Percentiles rank a stretch among this genome's conserved stretches.
Evolutionary conservation across 2,329 filamentous ascomycete genomes (phyloP).

Genomic region (Sclerotinia spermophila): DNA sequence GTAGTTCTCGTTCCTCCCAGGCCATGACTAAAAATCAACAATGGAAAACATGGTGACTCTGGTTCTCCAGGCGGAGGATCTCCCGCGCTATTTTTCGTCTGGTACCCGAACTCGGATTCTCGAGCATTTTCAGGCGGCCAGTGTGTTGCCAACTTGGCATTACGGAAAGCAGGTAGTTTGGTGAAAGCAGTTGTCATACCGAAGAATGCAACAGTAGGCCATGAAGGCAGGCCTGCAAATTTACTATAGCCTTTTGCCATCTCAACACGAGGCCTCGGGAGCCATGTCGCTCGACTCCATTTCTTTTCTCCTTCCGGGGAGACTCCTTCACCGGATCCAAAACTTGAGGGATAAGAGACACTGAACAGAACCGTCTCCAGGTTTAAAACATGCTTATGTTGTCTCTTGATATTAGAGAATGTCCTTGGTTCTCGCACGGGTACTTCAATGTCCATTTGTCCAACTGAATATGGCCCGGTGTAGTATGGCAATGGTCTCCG

Average conservation of each 20-base stretch:
- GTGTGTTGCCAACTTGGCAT: conserved; percentile 53
- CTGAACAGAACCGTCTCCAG: conserved; percentile 60
- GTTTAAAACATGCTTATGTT: conserved; percentile 46
- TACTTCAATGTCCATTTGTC: conserved; percentile 53
- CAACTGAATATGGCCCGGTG: conserved; percentile 50
- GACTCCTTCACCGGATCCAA: conserved; percentile 40
- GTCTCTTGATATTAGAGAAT: conserved; percentile 49
- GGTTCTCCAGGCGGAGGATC: conserved; percentile 39
- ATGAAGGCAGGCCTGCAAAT: conserved; percentile 52
- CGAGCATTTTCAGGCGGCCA: conserved; percentile 47
- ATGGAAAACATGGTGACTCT: conserved; percentile 51
- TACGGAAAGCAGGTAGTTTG: conserved; percentile 61
- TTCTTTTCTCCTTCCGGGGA: conserved; percentile 42
- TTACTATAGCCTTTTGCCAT: conserved; percentile 60
- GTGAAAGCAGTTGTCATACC: conserved; percentile 56
- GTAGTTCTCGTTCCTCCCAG: conserved; percentile 60
- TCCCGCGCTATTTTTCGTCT: conserved; percentile 43
- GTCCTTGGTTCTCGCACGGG: conserved; percentile 45
- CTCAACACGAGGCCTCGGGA: conserved; percentile 53
- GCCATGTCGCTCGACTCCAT: conserved; percentile 57
- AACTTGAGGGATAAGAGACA: conserved; percentile 60
- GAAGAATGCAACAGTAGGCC: conserved; percentile 44
- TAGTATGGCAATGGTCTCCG: conserved; percentile 45
- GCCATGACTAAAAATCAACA: conserved; percentile 65
- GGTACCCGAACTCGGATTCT: conserved; percentile 37